phyloP scores from a whole-genome alignment of 2,329 filamentous ascomycete genomes.

The Penicillium concentricum region DNA sequence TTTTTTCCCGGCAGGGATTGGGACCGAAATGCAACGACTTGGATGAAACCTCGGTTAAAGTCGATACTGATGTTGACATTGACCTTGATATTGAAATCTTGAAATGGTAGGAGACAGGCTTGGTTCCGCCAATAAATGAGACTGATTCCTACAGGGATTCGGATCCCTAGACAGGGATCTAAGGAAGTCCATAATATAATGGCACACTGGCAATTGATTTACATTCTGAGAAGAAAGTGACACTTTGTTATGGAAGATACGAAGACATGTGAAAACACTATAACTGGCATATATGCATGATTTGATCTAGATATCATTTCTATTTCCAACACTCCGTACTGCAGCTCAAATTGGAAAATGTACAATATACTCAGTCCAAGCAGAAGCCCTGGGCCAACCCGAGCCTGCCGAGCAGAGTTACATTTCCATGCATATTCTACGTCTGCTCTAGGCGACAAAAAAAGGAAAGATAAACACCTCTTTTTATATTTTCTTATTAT shows the following conservation, averaged over 20 bases:
- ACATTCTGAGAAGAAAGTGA: slow-evolving; percentile 1
- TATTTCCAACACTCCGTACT: background rate
- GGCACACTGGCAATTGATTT: background rate
- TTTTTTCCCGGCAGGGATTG: background rate
- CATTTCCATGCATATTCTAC: slow-evolving; percentile 42
- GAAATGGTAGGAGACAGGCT: background rate
- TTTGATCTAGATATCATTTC: background rate
- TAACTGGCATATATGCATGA: background rate
- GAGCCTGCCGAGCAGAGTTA: slow-evolving; percentile 17
- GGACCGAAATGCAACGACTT: background rate
- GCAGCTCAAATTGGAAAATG: background rate
- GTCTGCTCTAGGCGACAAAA: slow-evolving; percentile 26
- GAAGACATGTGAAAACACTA: background rate
- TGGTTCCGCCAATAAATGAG: background rate
- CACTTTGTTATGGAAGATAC: background rate
- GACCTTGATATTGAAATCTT: slow-evolving; percentile 1
- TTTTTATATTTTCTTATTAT: background rate
- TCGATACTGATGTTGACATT: background rate
- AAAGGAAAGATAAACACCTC: background rate
- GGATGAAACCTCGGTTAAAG: background rate
- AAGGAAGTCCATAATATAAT: background rate
- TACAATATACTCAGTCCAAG: background rate
- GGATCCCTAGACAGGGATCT: slow-evolving; percentile 11
- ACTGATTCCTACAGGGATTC: slow-evolving; percentile 13
- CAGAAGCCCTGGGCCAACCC: background rate